These are phyloP conservation scores for Phialocephala subalpina DNA, from an alignment of 2,329 filamentous ascomycete species.

Conservation along the genomic window DNA sequence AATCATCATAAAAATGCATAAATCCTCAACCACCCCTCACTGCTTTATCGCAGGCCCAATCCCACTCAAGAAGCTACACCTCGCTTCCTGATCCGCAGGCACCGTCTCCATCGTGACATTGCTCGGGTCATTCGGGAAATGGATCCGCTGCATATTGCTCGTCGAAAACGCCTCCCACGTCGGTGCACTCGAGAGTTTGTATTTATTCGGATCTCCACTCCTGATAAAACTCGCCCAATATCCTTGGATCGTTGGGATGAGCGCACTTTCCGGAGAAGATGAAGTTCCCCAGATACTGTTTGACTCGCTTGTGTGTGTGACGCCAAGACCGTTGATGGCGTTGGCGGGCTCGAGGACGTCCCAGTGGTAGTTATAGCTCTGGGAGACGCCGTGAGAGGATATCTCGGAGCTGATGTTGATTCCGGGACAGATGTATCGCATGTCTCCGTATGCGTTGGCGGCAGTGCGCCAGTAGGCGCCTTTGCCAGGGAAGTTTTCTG, in stretches of 20 bases:
- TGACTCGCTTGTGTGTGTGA: slow-evolving; percentile 72
- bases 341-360: slow-evolving; percentile 68
- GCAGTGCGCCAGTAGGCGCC: slow-evolving; percentile 67
- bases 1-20: neutral
- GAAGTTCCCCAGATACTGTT: slow-evolving; percentile 77
- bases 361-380: slow-evolving; percentile 70
- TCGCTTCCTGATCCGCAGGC: slow-evolving; percentile 47
- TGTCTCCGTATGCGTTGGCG: slow-evolving; percentile 67
- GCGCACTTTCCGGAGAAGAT: slow-evolving; percentile 58
- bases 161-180: slow-evolving; percentile 57
- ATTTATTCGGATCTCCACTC: slow-evolving; percentile 69
- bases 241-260: slow-evolving; percentile 68
- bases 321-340: slow-evolving; percentile 63
- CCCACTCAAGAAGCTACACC: slow-evolving; percentile 57
- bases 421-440: slow-evolving; percentile 71
- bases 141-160: slow-evolving; percentile 39
- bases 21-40: neutral
- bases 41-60: slow-evolving; percentile 49
- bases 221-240: slow-evolving; percentile 82
- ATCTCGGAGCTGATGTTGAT: slow-evolving; percentile 54
- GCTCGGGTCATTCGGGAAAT: slow-evolving; percentile 52
- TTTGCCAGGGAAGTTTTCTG: slow-evolving; percentile 52
- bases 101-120: slow-evolving; percentile 53
- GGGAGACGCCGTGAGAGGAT: slow-evolving; percentile 43
- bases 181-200: slow-evolving; percentile 54